Evolutionary conservation across 140 eudicot species (phyloP).

Genomic region (Cichorium intybus): DNA sequence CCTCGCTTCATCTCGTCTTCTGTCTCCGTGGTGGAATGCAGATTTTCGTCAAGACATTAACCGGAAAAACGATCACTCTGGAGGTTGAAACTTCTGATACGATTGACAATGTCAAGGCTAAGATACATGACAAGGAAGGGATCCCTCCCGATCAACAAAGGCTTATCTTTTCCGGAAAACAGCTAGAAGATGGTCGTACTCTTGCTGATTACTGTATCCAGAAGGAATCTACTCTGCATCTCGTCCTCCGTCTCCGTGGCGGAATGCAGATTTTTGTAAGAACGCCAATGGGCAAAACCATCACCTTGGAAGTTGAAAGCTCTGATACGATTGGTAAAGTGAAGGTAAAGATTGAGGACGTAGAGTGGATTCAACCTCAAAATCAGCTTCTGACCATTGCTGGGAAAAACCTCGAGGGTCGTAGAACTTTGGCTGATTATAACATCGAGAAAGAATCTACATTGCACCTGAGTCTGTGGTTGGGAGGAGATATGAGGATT

Average conservation of each 20-base stretch:
- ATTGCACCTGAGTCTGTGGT: neutral
- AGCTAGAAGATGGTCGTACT: neutral
- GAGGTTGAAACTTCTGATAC: neutral
- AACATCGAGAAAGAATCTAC: neutral
- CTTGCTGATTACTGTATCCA: neutral
- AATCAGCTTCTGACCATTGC: neutral
- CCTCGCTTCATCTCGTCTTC: neutral
- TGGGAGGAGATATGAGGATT: neutral
- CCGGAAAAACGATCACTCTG: neutral
- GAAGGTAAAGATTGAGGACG: neutral
- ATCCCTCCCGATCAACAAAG: neutral
- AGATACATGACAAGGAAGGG: neutral
- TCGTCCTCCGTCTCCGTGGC: too few relatives aligned
- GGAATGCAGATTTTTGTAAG: neutral
- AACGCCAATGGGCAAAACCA: neutral
- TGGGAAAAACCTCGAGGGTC: neutral
- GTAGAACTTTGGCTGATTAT: neutral
- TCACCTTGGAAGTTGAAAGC: neutral
- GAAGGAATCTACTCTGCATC: neutral
- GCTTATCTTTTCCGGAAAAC: neutral
- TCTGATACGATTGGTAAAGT: neutral
- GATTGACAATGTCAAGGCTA: neutral
- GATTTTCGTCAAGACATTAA: neutral
- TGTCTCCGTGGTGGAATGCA: too few relatives aligned
- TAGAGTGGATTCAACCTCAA: neutral